A percentile compares a stretch with the other conserved stretches of the same genome.
These are phyloP conservation scores for Dunaliella primolecta DNA, from an alignment of 139 green algal species.

Conservation along the genomic window DNA sequence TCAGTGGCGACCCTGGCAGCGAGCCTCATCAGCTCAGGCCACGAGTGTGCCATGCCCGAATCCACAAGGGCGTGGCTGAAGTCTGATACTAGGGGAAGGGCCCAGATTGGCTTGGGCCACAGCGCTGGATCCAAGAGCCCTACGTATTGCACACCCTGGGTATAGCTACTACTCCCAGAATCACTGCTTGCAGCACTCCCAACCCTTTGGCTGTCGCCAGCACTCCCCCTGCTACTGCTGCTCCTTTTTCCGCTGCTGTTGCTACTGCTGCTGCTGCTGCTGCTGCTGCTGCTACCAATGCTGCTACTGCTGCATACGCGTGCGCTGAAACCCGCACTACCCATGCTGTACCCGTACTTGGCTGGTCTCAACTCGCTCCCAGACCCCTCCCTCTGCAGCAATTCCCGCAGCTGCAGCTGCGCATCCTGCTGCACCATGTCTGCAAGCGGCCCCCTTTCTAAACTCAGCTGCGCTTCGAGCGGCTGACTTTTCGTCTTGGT, in stretches of 20 bases:
- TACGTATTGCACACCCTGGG: too few relatives aligned
- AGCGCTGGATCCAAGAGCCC: background rate
- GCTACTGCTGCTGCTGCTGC: background rate
- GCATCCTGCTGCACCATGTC: background rate
- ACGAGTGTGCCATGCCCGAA: background rate
- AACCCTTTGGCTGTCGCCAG: background rate
- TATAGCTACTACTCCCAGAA: too few relatives aligned
- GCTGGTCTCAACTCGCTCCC: background rate
- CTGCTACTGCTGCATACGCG: background rate
- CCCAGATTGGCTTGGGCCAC: background rate
- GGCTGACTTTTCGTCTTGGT: too few relatives aligned
- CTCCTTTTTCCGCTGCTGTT: background rate
- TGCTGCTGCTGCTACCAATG: background rate
- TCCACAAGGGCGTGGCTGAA: background rate
- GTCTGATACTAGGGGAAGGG: background rate
- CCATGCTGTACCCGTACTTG: background rate
- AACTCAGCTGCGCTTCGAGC: too few relatives aligned
- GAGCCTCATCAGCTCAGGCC: background rate
- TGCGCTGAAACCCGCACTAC: background rate
- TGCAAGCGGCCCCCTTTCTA: too few relatives aligned
- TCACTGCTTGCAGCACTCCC: too few relatives aligned
- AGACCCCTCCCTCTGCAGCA: background rate
- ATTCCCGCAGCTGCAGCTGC: background rate
- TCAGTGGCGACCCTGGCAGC: background rate
- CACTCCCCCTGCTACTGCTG: background rate